Conservation (phyloP, 2,329 filamentous ascomycete species). For the Triangularia setosa region DNA sequence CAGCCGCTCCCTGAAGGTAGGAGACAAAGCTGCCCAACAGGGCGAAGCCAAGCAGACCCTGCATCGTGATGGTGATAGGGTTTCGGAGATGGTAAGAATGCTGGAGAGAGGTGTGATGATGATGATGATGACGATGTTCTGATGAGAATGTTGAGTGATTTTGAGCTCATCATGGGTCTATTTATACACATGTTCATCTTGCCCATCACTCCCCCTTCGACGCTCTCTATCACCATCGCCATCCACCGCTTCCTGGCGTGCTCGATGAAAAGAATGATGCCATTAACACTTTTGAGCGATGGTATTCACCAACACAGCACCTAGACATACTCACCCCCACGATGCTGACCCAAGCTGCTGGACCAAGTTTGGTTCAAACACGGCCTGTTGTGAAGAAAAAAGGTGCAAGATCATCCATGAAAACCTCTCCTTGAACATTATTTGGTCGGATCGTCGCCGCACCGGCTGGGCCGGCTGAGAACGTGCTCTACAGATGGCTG, state of each 20-base stretch:
- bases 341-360: not conserved
- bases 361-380: not conserved
- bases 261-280: slow-evolving; percentile 15
- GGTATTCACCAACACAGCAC: not conserved
- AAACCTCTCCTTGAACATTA: not conserved
- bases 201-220: not conserved
- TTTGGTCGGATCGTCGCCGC: not conserved
- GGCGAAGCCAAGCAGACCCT: slow-evolving; percentile 15
- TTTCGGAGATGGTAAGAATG: slow-evolving; percentile 4
- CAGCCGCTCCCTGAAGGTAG: slow-evolving; percentile 8
- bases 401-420: not conserved
- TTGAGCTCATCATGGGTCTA: slow-evolving; percentile 5
- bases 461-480: not conserved
- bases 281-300: slow-evolving; percentile 5
- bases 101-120: slow-evolving; percentile 6
- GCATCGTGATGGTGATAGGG: slow-evolving; percentile 8
- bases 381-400: not conserved
- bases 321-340: not conserved
- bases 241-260: slow-evolving; percentile 10
- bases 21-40: slow-evolving; percentile 17
- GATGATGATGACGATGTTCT: not conserved
- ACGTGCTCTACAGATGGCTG: slow-evolving; percentile 3
- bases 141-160: slow-evolving; percentile 5
- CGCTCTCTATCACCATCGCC: not conserved
- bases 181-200: slow-evolving; percentile 10